Base-by-base conservation (phyloP, 225 moss, liverwort and hornwort genomes). In the Ulota crispa region DNA sequence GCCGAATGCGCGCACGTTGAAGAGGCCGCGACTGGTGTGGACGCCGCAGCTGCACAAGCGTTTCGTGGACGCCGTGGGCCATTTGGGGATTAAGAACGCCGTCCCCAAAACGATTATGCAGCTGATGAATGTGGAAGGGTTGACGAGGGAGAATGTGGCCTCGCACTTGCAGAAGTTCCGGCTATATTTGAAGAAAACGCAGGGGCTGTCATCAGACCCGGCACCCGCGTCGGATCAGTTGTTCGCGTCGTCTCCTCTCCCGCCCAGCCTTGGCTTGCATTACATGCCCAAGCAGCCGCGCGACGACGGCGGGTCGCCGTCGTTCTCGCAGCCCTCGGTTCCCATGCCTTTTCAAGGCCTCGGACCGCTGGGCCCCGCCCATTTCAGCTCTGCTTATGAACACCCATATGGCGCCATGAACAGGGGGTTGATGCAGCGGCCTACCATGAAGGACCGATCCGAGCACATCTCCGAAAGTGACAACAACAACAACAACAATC, bases 81-180 rank as follows among this genome's bases (percentile, higher is more conserved):
- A 96, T 75, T 69, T 96, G 72, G 96, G 96, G 26, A 93, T 96
- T 67, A 96, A 96, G 82, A 96, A 96, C 65, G 96, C 96, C 0
- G 96, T 96, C 8, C 96, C 96, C 0, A 96, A 96, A 84, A 96
- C 94, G 16, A 96, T 96, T 71, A 96, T 96, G 96, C 96, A 96
- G 88, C 89, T 96, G 64, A 96, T 96, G 96, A 96, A 96, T 75
- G 96, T 96, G 78, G 96, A 96, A 82, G 96, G 96, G 14, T 77
- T 96, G 81, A 96, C 96, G 9, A 84, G 96, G 18, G 96, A 96
- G 88, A 96, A 96, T 76, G 96, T 96, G 36, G 96, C 96, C 4
- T 94, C 94, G 71, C 96, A 96, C 87, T 81, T 96, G 80, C 96
- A 96, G 26, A 96, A 96, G 39, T 96, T 94, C 68, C 85, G 96